phyloP scores from a whole-genome alignment of 495 filamentous ascomycete species.

The Paragyromitra xinjiangensis region DNA sequence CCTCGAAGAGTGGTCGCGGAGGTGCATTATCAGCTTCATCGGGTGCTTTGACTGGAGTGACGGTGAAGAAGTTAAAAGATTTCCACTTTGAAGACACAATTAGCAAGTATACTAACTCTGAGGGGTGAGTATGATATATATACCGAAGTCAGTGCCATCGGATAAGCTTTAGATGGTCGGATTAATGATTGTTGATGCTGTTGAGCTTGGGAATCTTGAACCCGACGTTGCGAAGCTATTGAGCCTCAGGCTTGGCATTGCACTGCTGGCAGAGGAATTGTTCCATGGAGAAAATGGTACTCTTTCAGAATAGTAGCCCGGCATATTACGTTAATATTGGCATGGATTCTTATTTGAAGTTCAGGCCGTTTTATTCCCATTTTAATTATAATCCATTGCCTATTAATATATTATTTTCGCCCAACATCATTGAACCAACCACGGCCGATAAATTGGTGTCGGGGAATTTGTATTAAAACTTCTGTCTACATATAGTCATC shows the following conservation, averaged over 20 bases:
- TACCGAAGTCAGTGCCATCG: constrained; percentile 49
- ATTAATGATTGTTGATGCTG: constrained; percentile 9
- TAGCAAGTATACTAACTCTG: not conserved
- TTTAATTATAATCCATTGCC: not conserved
- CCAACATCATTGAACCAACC: not conserved
- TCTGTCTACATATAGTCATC: not conserved
- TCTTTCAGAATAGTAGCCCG: not conserved
- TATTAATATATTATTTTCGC: not conserved
- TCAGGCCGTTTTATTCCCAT: not conserved
- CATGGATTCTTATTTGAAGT: not conserved
- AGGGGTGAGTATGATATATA: not conserved
- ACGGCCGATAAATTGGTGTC: not conserved
- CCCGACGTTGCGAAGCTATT: constrained; percentile 33
- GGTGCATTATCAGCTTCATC: constrained; percentile 71
- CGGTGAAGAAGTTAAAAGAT: constrained; percentile 99
- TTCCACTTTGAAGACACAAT: constrained; percentile 75
- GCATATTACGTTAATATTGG: not conserved
- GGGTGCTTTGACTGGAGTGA: constrained; percentile 79
- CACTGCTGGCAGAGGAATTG: constrained; percentile 12
- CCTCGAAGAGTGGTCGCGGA: constrained; percentile 65
- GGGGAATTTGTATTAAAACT: not conserved
- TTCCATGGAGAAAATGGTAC: not conserved
- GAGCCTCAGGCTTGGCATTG: constrained; percentile 31
- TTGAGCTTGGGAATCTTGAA: constrained; percentile 18
- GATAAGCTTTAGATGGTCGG: constrained; percentile 14